Base-by-base conservation (phyloP, 352 stramenopile species). In the Phytopythium delawarense region DNA sequence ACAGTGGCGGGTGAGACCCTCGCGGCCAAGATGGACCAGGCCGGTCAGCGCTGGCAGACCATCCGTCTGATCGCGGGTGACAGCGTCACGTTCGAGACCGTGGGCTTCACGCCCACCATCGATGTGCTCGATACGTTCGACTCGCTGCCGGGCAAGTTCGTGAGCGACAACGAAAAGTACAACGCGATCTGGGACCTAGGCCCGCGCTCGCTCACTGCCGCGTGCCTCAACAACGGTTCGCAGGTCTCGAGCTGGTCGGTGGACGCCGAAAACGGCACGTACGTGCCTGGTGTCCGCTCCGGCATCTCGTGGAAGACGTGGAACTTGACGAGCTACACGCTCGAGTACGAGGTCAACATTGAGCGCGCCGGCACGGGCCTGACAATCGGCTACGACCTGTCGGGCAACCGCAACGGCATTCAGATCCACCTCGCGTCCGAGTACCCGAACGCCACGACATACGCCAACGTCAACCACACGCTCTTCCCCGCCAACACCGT, bases 371-470 rank as follows among this genome's bases (percentile, higher is more conserved):
- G 65, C 9, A 54, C 54, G 28, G 61, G 60, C 2, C 67, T 69
- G 23, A 69, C 64, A 1, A 57, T 75, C 32, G 64, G 61, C 28
- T 74, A 71, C 64, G 67, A 74, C 49, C 35, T 74, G n/a, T 55
- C 64, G 11, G 67, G 64, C 21, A 74, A 71, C 42, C 67, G 68
- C 16, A 66, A 75, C 23, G 64, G 64, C 20, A 67, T 75, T 11
- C 68, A 75, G 58, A 72, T 75, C 54, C 68, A 75, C 61, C 53
- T 75, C 25, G 61, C 68, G 28, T 72, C 68, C 40, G 68, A 75
- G 51, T 75, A 75, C 21, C 68, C 68, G 21, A 60, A 50, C 50
- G 64, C 62, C 32, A 69, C 65, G 35, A 75, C 68, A 5, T 69
- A 61, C 57, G 45, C 58, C 13, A 75, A 75, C 57, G 65, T 59